These are phyloP conservation scores for Schizophyllum amplum DNA, from an alignment of 1,284 basidiomycete species.

Conservation along the genomic window DNA sequence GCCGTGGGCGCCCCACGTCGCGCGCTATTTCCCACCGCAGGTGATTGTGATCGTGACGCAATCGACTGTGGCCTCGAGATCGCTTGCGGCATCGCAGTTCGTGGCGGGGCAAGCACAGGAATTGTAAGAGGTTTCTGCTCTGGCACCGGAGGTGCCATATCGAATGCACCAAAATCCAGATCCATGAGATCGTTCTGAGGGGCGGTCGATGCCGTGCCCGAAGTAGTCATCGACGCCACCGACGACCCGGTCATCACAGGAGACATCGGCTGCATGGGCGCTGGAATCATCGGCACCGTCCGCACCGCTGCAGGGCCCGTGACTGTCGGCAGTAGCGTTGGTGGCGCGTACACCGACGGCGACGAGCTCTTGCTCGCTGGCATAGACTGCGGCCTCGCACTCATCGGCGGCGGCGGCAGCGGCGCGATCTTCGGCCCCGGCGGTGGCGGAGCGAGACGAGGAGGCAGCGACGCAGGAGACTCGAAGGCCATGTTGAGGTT, in stretches of 20 bases:
- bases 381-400: not conserved
- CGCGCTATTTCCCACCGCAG: slow-evolving; percentile 2
- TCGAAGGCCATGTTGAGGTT: slow-evolving; percentile 18
- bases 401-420: not conserved
- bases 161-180: slow-evolving; percentile 6
- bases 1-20: slow-evolving; percentile 13
- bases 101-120: not conserved
- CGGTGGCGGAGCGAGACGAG: slow-evolving; percentile 35
- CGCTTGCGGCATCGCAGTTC: not conserved
- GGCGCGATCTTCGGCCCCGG: slow-evolving; percentile 13
- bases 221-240: not conserved
- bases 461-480: slow-evolving; percentile 33
- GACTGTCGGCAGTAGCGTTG: not conserved
- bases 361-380: not conserved
- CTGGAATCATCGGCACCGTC: no score
- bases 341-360: no score
- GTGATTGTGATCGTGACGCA: slow-evolving; percentile 9
- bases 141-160: slow-evolving; percentile 3
- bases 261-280: not conserved
- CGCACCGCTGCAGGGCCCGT: no score
- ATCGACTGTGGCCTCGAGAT: slow-evolving; percentile 1
- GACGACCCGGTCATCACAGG: not conserved
- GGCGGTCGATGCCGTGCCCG: not conserved
- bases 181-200: slow-evolving; percentile 3
- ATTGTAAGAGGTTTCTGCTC: not conserved